These are phyloP conservation scores for Candida oleophila DNA, from an alignment of 805 yeast genomes.

Conservation along the genomic window DNA sequence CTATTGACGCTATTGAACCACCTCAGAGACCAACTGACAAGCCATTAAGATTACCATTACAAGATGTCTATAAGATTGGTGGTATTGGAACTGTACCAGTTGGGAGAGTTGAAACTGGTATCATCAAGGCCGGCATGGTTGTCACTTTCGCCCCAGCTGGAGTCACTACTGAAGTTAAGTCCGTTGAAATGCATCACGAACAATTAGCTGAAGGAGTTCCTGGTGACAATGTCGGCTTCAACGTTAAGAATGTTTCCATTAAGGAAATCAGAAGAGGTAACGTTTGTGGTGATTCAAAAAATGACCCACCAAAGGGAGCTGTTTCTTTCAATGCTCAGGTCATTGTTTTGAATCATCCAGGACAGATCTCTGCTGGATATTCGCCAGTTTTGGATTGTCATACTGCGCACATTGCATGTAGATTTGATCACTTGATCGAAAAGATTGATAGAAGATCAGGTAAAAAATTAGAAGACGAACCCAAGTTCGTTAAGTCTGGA, in stretches of 20 bases:
- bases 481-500: slow-evolving; percentile 38
- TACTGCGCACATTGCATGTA: slow-evolving; percentile 92
- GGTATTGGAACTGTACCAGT: slow-evolving; percentile 91
- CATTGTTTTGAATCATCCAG: slow-evolving; percentile 86
- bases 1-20: slow-evolving; percentile 80
- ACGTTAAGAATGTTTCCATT: slow-evolving; percentile 86
- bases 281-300: slow-evolving; percentile 88
- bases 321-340: slow-evolving; percentile 81
- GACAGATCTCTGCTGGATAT: slow-evolving; percentile 90
- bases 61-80: slow-evolving; percentile 92
- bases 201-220: slow-evolving; percentile 76
- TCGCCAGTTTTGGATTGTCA: slow-evolving; percentile 89
- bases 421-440: slow-evolving; percentile 73
- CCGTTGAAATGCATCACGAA: slow-evolving; percentile 88
- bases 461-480: slow-evolving; percentile 33
- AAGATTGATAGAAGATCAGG: slow-evolving; percentile 81
- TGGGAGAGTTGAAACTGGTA: slow-evolving; percentile 93
- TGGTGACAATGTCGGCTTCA: slow-evolving; percentile 91
- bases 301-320: slow-evolving; percentile 81
- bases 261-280: slow-evolving; percentile 92
- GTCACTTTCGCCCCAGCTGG: slow-evolving; percentile 89
- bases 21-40: slow-evolving; percentile 80
- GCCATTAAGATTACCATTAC: slow-evolving; percentile 87
- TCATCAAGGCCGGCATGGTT: slow-evolving; percentile 88
- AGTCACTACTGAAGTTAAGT: slow-evolving; percentile 86